Evolutionary conservation across 352 stramenopile genomes (phyloP).

Genomic region (Globisporangium cederbergense): DNA sequence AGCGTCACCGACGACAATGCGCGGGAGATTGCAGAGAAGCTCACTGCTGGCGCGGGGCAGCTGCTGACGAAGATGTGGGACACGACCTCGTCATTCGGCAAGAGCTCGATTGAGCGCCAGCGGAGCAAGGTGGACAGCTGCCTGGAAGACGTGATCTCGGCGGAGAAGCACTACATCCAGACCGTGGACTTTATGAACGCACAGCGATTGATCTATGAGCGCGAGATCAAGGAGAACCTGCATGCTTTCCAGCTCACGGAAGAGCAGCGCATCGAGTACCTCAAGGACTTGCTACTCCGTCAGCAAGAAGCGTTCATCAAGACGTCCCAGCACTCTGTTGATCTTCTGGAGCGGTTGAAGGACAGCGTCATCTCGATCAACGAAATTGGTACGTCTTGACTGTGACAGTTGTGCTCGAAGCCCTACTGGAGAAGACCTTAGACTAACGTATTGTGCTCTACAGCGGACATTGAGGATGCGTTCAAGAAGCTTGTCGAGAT

Average conservation of each 20-base stretch:
- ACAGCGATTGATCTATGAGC: conserved; percentile 59
- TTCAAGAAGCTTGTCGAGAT: conserved; percentile 56
- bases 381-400: conserved; percentile 49
- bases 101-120: conserved; percentile 61
- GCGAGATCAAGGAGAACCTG: conserved; percentile 74
- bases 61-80: conserved; percentile 84
- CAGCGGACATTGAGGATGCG: conserved; percentile 73
- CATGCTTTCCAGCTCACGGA: conserved; percentile 80
- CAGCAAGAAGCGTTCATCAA: conserved; percentile 53
- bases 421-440: background rate
- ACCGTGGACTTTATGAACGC: conserved; percentile 66
- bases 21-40: conserved; percentile 65
- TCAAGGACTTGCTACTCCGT: conserved; percentile 72
- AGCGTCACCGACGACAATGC: conserved; percentile 21
- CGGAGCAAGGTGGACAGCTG: conserved; percentile 52
- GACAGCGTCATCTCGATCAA: conserved; percentile 49
- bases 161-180: conserved; percentile 69
- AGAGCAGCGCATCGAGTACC: conserved; percentile 77
- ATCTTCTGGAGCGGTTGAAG: conserved; percentile 50
- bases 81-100: conserved; percentile 61
- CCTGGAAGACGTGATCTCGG: conserved; percentile 64
- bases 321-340: conserved; percentile 40
- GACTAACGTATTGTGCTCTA: background rate
- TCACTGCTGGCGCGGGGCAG: conserved; percentile 50
- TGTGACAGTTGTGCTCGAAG: background rate